Base-by-base conservation (phyloP, 2,329 filamentous ascomycete species). In the Trichoderma sp. region DNA sequence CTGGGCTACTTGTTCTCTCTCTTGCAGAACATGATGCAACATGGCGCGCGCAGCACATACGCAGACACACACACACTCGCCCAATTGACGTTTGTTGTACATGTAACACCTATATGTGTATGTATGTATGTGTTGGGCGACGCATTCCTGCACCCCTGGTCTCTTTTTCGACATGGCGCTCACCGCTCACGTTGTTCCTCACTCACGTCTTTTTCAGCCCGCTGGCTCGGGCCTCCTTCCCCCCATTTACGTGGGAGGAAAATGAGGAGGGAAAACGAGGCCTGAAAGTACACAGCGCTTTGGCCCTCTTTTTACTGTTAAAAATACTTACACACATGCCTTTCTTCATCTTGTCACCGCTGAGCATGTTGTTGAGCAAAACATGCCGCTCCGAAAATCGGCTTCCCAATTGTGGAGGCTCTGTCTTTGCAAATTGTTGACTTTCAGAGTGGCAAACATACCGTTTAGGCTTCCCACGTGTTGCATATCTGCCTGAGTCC, bases 81-180 rank as follows among this genome's bases (percentile, higher is more conserved):
- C 57, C 43, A n/a, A 23, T 15, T 12, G 34, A 53, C 65, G 30
- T 30, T 53, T 26, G 63, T 66, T 28, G 53, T 65, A 55, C 30
- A 32, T 65, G 47, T 50, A 36, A 15, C 43, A 23, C 13, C 15
- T 50, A 64, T 32, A 32, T 53, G 28, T 50, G 34, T 50, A 61
- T 39, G 20, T 57, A 57, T 68, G 66, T 34, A 34, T 61, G 55
- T 62, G 66, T 69, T 69, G 66, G 66, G 57, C 39, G 66, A 36
- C 39, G n/a, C 66, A 69, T 69, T 69, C 66, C 66, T 62, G 28
- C 55, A 57, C 50, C 57, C 57, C 57, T 28, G n/a, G 36, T 55
- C 28, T 11, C 8, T 28, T 30, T 26, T 59, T 68, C 66, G 39
- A 69, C 55, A 69, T 34, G 39, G 34, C 23, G 23, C 64, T 69